Evolutionary conservation across 1,139 yeast species (phyloP).

Genomic region (Diutina rugosa): DNA sequence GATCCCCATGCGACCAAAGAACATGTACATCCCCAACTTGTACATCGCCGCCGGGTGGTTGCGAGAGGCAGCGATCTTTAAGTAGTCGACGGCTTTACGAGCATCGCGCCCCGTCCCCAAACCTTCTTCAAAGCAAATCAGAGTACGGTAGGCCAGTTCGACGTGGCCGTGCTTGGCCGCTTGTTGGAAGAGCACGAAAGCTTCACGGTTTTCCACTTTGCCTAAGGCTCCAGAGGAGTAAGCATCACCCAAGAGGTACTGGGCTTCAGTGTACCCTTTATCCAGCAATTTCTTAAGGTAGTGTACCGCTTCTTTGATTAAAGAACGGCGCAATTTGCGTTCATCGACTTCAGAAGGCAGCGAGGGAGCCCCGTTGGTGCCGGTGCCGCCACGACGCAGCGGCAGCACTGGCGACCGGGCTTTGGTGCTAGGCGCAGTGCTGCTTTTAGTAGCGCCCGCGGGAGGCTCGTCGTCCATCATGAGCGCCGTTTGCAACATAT

Average conservation of each 20-base stretch:
- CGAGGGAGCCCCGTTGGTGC: neutral
- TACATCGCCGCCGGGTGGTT: conserved; percentile 96
- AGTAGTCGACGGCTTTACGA: conserved; percentile 70
- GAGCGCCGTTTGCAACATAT: conserved; percentile 76
- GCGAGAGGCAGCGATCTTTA: conserved; percentile 79
- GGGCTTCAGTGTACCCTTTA: conserved; percentile 81
- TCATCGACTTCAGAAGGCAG: neutral
- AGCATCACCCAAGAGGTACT: conserved; percentile 80
- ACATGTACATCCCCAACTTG: conserved; percentile 78
- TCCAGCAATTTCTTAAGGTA: conserved; percentile 65
- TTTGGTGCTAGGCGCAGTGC: conserved; percentile 2
- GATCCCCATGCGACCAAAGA: conserved; percentile 75
- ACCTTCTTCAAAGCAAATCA: conserved; percentile 88
- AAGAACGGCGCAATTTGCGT: conserved; percentile 22
- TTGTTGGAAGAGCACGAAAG: conserved; percentile 63
- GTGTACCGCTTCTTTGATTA: conserved; percentile 63
- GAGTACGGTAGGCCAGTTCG: conserved; percentile 84
- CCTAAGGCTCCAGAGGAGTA: conserved; percentile 80
- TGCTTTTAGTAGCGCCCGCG: conserved; percentile 3
- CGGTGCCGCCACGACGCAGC: neutral
- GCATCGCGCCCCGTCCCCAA: conserved; percentile 87
- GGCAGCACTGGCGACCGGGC: neutral
- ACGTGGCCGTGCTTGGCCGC: conserved; percentile 92
- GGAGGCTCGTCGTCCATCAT: conserved; percentile 25
- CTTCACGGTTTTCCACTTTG: conserved; percentile 66